These are phyloP conservation scores for Acacia acuminata DNA, from an alignment of 306 rosid species.

Conservation along the genomic window DNA sequence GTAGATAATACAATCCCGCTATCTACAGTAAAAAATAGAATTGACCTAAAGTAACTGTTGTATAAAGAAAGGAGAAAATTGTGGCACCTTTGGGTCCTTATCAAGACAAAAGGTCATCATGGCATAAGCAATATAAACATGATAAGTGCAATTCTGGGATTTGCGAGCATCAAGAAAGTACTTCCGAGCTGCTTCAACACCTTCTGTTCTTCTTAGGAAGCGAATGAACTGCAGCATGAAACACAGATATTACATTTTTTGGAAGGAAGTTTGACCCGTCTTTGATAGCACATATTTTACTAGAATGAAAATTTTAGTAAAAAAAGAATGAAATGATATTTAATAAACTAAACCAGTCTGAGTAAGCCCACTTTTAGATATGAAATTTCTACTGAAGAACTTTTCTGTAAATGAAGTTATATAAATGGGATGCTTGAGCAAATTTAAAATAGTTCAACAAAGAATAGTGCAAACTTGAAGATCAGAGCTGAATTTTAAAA, in stretches of 20 bases:
- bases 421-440: neutral
- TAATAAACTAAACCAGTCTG: neutral
- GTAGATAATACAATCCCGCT: conserved; percentile 24
- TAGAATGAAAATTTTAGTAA: neutral
- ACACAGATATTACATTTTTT: conserved; percentile 32
- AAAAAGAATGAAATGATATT: neutral
- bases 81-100: conserved; percentile 90
- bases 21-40: conserved; percentile 9
- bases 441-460: conserved; percentile 8
- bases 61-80: conserved; percentile 17
- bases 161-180: conserved; percentile 93
- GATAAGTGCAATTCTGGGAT: conserved; percentile 85
- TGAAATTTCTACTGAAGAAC: neutral
- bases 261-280: conserved; percentile 18
- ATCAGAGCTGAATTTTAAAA: conserved; percentile 22
- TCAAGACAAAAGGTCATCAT: conserved; percentile 90
- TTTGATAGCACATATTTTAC: conserved; percentile 11
- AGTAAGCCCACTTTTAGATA: neutral
- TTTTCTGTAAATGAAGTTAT: neutral
- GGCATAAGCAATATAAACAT: conserved; percentile 95
- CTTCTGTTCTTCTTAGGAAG: conserved; percentile 89
- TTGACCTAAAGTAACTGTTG: neutral
- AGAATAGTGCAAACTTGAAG: neutral
- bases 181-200: conserved; percentile 97
- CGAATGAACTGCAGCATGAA: conserved; percentile 84